A percentile compares a stretch with the other conserved stretches of the same genome.
Evolutionary conservation across 2,329 filamentous ascomycete species (phyloP).

Genomic region (Monosporascus sp.): DNA sequence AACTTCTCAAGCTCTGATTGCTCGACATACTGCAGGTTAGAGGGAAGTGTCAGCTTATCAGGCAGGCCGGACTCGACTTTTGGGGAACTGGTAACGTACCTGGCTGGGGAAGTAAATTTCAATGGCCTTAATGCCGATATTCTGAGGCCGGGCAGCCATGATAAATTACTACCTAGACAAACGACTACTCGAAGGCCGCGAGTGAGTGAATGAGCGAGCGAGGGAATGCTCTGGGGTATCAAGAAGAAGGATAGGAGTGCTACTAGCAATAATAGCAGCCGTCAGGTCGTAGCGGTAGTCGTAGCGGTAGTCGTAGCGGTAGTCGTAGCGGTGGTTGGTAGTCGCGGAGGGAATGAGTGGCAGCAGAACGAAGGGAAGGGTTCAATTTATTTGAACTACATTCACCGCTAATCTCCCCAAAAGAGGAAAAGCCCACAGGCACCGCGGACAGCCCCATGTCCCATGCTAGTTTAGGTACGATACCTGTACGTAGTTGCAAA

Average conservation of each 20-base stretch:
- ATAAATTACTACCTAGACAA: conserved; percentile 11
- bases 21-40: conserved; percentile 64
- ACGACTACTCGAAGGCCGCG: conserved; percentile 1
- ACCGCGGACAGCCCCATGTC: not conserved
- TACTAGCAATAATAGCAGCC: not conserved
- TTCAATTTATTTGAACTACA: not conserved
- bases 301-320: not conserved
- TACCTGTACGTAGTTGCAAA: too few species aligned
- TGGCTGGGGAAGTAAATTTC: conserved; percentile 84
- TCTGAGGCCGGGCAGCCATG: conserved; percentile 75
- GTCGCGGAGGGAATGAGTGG: not conserved
- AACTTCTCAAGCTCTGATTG: conserved; percentile 80
- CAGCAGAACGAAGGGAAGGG: not conserved
- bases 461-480: too few species aligned
- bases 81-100: conserved; percentile 45
- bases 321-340: not conserved
- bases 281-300: not conserved
- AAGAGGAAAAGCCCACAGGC: not conserved
- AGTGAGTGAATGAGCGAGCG: too few species aligned
- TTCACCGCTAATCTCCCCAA: not conserved
- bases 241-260: not conserved
- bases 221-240: not conserved
- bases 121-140: conserved; percentile 90
- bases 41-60: conserved; percentile 14
- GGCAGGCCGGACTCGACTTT: conserved; percentile 8